phyloP scores from a whole-genome alignment of 2,329 filamentous ascomycete genomes.

The Epicoccum sorghinum region DNA sequence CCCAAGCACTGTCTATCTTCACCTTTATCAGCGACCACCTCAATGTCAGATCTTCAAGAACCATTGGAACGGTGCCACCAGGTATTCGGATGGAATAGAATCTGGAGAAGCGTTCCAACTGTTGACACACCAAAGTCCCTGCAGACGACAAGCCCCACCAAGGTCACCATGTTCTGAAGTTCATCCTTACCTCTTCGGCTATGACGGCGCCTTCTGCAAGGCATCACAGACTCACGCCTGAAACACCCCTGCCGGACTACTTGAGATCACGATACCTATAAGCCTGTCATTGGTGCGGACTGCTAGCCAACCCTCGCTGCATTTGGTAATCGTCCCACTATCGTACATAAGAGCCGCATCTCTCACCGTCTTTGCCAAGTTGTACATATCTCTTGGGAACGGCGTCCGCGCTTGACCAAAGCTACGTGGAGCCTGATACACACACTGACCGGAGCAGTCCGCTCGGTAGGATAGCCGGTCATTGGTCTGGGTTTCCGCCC shows the following conservation, averaged over 20 bases:
- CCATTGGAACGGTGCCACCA: conserved; percentile 7
- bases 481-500: conserved; percentile 2
- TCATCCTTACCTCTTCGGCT: conserved; percentile 12
- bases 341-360: conserved; percentile 11
- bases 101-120: conserved; percentile 4
- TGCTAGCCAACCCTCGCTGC: conserved; percentile 2
- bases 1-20: conserved; percentile 13
- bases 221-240: neutral
- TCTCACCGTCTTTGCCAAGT: conserved; percentile 19
- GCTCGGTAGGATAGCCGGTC: conserved; percentile 4
- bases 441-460: conserved; percentile 13
- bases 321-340: conserved; percentile 14
- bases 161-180: neutral
- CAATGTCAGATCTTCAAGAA: conserved; percentile 1
- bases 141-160: conserved; percentile 14
- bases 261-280: neutral
- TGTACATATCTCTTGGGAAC: conserved; percentile 11
- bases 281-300: conserved; percentile 13
- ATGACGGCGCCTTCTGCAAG: conserved; percentile 10
- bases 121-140: conserved; percentile 7
- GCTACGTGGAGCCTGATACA: conserved; percentile 8
- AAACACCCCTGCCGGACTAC: conserved; percentile 1
- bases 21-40: conserved; percentile 9
- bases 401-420: neutral
- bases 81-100: neutral